Evolutionary conservation across 2,329 filamentous ascomycete species (phyloP), one percentile per base, ranked within the genome.

Genomic region (Epichloe glyceriae): DNA sequence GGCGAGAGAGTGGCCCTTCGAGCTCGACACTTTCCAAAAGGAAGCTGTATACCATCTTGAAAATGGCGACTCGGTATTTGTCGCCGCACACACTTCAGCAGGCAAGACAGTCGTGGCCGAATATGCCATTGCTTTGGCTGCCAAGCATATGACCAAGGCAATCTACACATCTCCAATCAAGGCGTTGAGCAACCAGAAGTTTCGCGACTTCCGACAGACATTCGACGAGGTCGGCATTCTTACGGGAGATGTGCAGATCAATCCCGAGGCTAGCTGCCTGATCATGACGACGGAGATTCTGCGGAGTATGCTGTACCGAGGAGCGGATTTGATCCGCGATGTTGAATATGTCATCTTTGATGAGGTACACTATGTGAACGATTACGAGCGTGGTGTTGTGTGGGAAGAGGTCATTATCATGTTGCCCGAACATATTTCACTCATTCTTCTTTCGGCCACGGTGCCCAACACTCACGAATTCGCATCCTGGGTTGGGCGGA

Each of bases 381-480:
- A 98, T 64, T 78, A 86, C 26, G 93, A 97, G 66, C 80, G 93
- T 68, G 93, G 93, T 61, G 93, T 98, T 5, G 93, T 98, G 0
- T 98, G 93, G 93, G 93, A 98, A 67, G 93, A 98, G 68, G 93
- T 98, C 60, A 98, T 98, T 62, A 98, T 98, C 61, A 97, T 98
- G 93, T 76, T 98, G 50, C 93, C 93, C 0, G 90, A 95, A 64
- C 93, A 98, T 68, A 88, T 98, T 39, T 95, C 93, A 2, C 76
- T 98, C 20, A 98, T 98, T 58, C 73, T 97, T 2, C 77, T 98
- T 3, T 98, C 93, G 4, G 93, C 93, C 0, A 98, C 93, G 1
- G 93, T 98, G 0, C 93, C 93, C 2, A 98, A 98, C 64, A 97
- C 93, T 0, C 82, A 96, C 55, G 93, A 98, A 64, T 98, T 98